These are phyloP conservation scores for Eutypella sp. DNA, from an alignment of 2,329 filamentous ascomycete species.

Conservation along the genomic window DNA sequence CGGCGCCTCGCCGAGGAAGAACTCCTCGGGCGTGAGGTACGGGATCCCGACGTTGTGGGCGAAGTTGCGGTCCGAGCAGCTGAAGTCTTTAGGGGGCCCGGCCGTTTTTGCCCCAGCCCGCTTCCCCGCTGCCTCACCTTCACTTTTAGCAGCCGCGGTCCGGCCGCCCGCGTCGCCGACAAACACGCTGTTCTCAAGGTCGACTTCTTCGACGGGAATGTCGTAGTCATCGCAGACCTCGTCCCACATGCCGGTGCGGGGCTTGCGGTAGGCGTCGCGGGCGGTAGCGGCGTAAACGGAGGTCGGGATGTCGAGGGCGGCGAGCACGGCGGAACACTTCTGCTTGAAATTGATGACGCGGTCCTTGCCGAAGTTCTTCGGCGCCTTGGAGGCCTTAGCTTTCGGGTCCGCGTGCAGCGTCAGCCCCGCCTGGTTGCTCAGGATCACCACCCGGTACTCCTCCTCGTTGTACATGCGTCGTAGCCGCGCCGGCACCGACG, in stretches of 20 bases:
- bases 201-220: conserved; percentile 54
- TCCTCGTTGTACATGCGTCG: conserved; percentile 61
- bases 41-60: conserved; percentile 76
- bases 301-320: conserved; percentile 67
- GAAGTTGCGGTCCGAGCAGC: conserved; percentile 70
- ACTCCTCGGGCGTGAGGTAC: conserved; percentile 88
- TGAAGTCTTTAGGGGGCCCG: conserved; percentile 51
- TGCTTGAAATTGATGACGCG: conserved; percentile 77
- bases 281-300: conserved; percentile 82
- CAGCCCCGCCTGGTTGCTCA: conserved; percentile 87
- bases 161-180: conserved; percentile 80
- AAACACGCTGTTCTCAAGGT: conserved; percentile 70
- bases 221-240: conserved; percentile 55
- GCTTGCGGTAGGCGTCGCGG: conserved; percentile 81
- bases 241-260: conserved; percentile 83
- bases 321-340: conserved; percentile 67
- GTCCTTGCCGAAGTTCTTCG: conserved; percentile 56
- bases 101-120: conserved; percentile 29
- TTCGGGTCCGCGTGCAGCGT: conserved; percentile 69
- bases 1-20: conserved; percentile 66
- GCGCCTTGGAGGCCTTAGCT: conserved; percentile 50
- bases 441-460: conserved; percentile 69
- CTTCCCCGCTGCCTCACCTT: conserved; percentile 28
- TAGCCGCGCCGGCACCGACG: conserved; percentile 61
- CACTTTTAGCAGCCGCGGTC: conserved; percentile 43